Evolutionary conservation across 2,329 filamentous ascomycete genomes (phyloP).

Genomic region (Hortaea werneckii): DNA sequence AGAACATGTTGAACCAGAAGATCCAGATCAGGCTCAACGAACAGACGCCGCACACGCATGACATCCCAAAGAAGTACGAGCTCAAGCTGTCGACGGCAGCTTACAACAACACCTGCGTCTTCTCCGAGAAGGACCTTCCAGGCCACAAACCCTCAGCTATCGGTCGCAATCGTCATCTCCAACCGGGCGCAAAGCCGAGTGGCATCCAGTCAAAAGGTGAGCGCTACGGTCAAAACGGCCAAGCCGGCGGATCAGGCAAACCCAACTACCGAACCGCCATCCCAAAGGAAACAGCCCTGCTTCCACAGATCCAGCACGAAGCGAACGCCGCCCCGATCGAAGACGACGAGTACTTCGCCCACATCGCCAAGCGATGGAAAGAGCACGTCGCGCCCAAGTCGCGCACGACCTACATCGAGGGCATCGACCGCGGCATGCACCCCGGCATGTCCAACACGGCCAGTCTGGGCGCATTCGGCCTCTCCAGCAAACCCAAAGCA

Average conservation of each 20-base stretch:
- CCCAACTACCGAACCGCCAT: constrained; percentile 22
- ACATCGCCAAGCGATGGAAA: constrained; percentile 25
- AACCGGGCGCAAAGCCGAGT: constrained; percentile 3
- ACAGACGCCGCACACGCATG: constrained; percentile 56
- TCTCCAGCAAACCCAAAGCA: constrained; percentile 19
- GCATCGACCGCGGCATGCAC: constrained; percentile 25
- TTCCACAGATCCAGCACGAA: constrained; percentile 65
- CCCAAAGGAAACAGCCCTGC: constrained; percentile 66
- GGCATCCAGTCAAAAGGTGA: constrained; percentile 16
- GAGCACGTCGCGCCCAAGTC: constrained; percentile 33
- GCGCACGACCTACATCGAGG: constrained; percentile 38
- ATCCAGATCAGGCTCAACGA: constrained; percentile 59
- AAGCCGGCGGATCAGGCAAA: constrained; percentile 1
- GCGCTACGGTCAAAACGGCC: constrained; percentile 12
- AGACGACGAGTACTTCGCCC: constrained; percentile 56
- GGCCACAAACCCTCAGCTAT: constrained; percentile 32
- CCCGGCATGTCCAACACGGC: constrained; percentile 25
- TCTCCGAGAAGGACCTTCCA: constrained; percentile 85
- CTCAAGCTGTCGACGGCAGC: constrained; percentile 57
- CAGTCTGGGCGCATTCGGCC: constrained; percentile 25
- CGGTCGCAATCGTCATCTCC: constrained; percentile 11
- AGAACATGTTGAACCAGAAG: constrained; percentile 25
- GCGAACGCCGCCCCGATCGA: constrained; percentile 60
- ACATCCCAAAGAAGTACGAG: constrained; percentile 80
- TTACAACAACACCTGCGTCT: constrained; percentile 82